Base-by-base conservation (phyloP, 2,329 filamentous ascomycete species). In the Cladophialophora bantiana region DNA sequence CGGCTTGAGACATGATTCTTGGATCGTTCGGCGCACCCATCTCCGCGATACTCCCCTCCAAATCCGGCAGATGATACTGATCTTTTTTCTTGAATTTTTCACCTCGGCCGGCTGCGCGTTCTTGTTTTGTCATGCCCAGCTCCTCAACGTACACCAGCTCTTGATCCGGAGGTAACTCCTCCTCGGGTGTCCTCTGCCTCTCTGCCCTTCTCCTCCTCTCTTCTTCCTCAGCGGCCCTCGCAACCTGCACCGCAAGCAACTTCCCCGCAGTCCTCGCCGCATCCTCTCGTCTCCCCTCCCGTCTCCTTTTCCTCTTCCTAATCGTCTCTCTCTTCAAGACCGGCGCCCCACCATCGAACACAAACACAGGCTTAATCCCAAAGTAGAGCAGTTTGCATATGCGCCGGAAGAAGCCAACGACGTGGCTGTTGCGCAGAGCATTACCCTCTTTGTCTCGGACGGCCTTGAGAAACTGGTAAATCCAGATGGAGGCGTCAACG, bases 401-500 rank as follows among this genome's bases (percentile, higher is more conserved):
- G 68, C 95, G 89, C 59, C 95, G 92, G 81, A 99, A 99, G 86
- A 99, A 99, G 45, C 96, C 95, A 52, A 99, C 92, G 40, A 99
- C 88, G 76, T 99, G 95, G 35, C 92, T 94, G 81, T 97, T 99
- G 70, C 94, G 92, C 60, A 99, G 84, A 0, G 95, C 95, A 76
- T 99, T 97, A 62, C 95, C 95, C 80, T 99, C 95, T 76, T 98
- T 97, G 81, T 99, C 95, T 74, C 95, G 94, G 10, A 99, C 95
- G 9, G 96, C 95, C 82, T 99, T 99, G 74, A 99, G 88, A 76
- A 99, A 99, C 77, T 99, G 95, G 84, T 99, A 99, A 74, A 99
- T 98, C 95, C 95, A 99, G 77, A 99, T 99, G 12, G 94, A 97
- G 66, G 96, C 95, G 81, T 99, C 95, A 72, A 99, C 93, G 55